Evolutionary conservation across 1,284 basidiomycete species (phyloP), one percentile per base, ranked within the genome.

Genomic region (Testicularia cyperi): DNA sequence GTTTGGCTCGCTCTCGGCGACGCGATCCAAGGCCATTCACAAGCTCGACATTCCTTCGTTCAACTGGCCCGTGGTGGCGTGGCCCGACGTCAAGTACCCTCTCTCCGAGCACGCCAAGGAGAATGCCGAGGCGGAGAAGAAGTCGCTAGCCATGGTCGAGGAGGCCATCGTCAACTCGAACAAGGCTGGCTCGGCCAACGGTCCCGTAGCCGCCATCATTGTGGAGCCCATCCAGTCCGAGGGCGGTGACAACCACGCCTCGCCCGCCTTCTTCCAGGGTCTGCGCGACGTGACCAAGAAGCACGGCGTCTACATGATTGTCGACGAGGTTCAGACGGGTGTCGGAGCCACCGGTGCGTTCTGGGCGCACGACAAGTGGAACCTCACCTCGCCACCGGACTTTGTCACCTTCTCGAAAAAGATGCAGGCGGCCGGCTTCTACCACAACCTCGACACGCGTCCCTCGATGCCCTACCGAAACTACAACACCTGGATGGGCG

Each of bases 281-380:
- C 72, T 83, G 15, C 72, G 80, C 25, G 74, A 78, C 13, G 70
- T 81, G 34, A 80, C 81, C 38, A 77, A 78, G 45, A 53, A 51
- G 27, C 38, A 45, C 57, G 79, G 79, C 8, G 81, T 80, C 1
- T 82, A 72, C 75, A 77, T 83, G 68, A 83, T 83, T 48, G 81
- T 81, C 28, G 79, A 80, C 56, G 78, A 78, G 56, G 80, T 81
- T 0, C 82, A 83, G 66, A 83, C 82, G 18, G 82, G 82, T 25
- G 80, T 82, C 9, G 74, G 76, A 20, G 81, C 82, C 0, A 83
- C 82, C 0, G 82, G 82, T 14, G 77, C 75, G 7, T 81, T 83
- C 70, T 83, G 82, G 82, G 81, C 82, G 0, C 80, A 82, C 70
- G 81, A 82, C 51, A 79, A 81, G 60, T 83, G 82, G 82, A 76